Base-by-base conservation (phyloP, 495 filamentous ascomycete species). In the Penicillium nucicola region DNA sequence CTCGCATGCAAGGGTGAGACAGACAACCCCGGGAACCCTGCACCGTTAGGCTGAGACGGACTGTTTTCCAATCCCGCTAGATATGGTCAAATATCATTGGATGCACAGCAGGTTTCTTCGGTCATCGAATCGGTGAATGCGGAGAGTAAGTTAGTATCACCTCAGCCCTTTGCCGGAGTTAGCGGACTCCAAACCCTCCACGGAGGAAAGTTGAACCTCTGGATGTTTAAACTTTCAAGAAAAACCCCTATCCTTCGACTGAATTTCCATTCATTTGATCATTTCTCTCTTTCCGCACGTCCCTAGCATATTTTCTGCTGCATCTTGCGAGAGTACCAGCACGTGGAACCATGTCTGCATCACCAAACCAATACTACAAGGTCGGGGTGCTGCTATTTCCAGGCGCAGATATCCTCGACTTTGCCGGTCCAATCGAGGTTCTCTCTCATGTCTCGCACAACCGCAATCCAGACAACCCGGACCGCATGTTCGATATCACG, bases 341-440 rank as follows among this genome's bases (percentile, higher is more conserved):
- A 5, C 2, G 37, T 35, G 15, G 38, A 40, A 45, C 8, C 7
- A 64, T 61, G 56, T n/a, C 48, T 1, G 22, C 7, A 38, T 10
- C 49, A 6, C 14, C 34, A 1, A 57, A 57, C 6, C 34, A 51
- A 32, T 58, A 62, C 48, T 67, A 59, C 66, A 55, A 56, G 22
- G 64, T 66, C 15, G 70, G 58, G 6, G 60, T 81, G 37, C 48
- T 77, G 11, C 55, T 84, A 31, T 72, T 76, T 52, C 49, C 65
- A 4, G 68, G 70, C 45, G 76, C 73, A 49, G 77, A 83, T 57
- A 69, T 76, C 22, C 64, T 88, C 61, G 86, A 89, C 72, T 83
- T 87, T 56, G 71, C 77, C 25, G 86, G 84, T 15, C 84, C 86
- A 17, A 71, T 88, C 36, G 84, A 88, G 65, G 75, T 84, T 11